phyloP scores from a whole-genome alignment of 1,284 basidiomycete genomes.

The Austroboletus novae-zelandiae region DNA sequence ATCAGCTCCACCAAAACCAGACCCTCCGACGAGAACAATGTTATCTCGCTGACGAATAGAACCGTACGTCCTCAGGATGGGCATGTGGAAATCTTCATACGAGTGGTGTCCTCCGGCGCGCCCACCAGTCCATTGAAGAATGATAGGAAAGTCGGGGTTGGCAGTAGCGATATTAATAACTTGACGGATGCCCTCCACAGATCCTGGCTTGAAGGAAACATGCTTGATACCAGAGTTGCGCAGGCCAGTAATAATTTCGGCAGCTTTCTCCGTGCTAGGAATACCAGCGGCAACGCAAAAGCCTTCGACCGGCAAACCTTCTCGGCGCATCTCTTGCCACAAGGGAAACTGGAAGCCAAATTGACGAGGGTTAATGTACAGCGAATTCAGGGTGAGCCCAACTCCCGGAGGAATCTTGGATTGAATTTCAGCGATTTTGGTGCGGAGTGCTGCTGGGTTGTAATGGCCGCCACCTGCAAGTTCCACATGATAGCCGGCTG shows the following conservation, averaged over 20 bases:
- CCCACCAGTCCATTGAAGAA: constrained; percentile 98
- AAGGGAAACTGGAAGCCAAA: constrained; percentile 96
- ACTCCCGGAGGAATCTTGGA: constrained; percentile 79
- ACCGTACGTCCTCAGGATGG: constrained; percentile 88
- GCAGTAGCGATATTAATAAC: constrained; percentile 94
- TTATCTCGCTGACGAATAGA: constrained; percentile 88
- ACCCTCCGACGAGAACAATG: constrained; percentile 91
- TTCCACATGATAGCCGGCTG: constrained; percentile 95
- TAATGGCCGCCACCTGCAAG: constrained; percentile 98
- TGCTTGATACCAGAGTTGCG: constrained; percentile 86
- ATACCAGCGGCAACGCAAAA: constrained; percentile 98
- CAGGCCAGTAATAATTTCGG: constrained; percentile 85
- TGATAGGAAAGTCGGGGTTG: constrained; percentile 97
- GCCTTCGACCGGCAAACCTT: constrained; percentile 94
- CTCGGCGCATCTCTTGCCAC: constrained; percentile 96
- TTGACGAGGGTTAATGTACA: constrained; percentile 98
- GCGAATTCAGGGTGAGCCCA: constrained; percentile 90
- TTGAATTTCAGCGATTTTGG: constrained; percentile 90
- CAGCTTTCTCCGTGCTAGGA: constrained; percentile 90
- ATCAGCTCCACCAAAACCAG: constrained; percentile 93
- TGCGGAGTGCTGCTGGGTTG: constrained; percentile 82
- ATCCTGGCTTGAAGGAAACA: constrained; percentile 96
- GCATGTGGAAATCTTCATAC: constrained; percentile 98
- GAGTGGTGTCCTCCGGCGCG: constrained; percentile 99
- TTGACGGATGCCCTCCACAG: constrained; percentile 94